These are phyloP conservation scores for Globisporangium lucens DNA, from an alignment of 352 stramenopile genomes.

Conservation along the genomic window DNA sequence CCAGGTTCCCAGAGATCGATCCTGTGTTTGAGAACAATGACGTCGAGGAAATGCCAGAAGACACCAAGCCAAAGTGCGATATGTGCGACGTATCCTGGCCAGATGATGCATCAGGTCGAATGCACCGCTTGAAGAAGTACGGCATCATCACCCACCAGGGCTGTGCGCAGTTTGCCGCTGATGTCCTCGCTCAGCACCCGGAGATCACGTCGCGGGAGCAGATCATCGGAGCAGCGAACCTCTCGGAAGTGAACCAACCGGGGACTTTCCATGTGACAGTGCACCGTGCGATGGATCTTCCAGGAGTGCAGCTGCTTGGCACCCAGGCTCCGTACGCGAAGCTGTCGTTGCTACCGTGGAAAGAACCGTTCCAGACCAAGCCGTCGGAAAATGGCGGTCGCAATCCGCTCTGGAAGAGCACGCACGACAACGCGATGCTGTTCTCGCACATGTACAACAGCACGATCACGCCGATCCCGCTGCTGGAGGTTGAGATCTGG, in stretches of 20 bases:
- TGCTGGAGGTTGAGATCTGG: conserved; percentile 84
- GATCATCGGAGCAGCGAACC: conserved; percentile 43
- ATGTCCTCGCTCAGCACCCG: conserved; percentile 56
- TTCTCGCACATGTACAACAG: conserved; percentile 90
- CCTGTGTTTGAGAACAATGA: conserved; percentile 69
- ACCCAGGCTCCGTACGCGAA: conserved; percentile 71
- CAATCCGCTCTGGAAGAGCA: conserved; percentile 67
- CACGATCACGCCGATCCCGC: conserved; percentile 79
- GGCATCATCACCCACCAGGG: conserved; percentile 68
- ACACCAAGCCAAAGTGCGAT: conserved; percentile 45
- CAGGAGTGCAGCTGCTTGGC: conserved; percentile 57
- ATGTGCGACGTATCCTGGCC: conserved; percentile 85
- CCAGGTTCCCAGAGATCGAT: conserved; percentile 56
- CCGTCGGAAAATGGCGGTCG: conserved; percentile 66
- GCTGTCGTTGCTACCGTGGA: conserved; percentile 78
- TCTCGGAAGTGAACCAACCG: conserved; percentile 58
- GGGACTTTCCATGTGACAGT: conserved; percentile 78
- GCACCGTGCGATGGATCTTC: conserved; percentile 68
- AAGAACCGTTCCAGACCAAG: conserved; percentile 82
- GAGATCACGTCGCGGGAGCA: conserved; percentile 55
- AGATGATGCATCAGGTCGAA: conserved; percentile 48
- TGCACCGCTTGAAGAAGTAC: conserved; percentile 50
- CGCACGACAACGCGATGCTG: conserved; percentile 78
- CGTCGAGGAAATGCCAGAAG: conserved; percentile 41
- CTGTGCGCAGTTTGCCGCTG: conserved; percentile 70